These are phyloP conservation scores for Panus rudis DNA, from an alignment of 768 basidiomycete genomes.

Conservation along the genomic window DNA sequence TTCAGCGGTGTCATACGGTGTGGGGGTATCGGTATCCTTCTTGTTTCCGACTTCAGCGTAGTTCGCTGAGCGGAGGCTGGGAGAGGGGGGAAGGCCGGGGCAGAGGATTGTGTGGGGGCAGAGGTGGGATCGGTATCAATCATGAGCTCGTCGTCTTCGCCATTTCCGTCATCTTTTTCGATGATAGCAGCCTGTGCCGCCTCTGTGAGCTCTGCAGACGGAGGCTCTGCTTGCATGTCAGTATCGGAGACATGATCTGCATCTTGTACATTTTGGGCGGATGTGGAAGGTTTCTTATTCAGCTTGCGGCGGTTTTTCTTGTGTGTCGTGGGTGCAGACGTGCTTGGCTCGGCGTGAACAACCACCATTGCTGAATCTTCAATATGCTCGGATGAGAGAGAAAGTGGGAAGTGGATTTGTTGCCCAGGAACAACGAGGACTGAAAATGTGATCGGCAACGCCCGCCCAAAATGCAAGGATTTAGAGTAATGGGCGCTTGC, in stretches of 20 bases:
- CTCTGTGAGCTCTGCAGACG: background rate
- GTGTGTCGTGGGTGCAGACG: slow-evolving; percentile 23
- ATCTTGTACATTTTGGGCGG: background rate
- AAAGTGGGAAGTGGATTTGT: no score
- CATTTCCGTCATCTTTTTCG: slow-evolving; percentile 11
- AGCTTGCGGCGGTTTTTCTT: slow-evolving; percentile 42
- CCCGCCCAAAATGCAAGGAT: no score
- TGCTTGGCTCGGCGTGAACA: slow-evolving; percentile 27
- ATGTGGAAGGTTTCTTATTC: slow-evolving; percentile 32
- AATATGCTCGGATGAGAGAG: no score
- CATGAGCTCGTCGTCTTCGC: slow-evolving; percentile 55
- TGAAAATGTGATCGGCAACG: slow-evolving; percentile 7
- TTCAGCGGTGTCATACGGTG: slow-evolving; percentile 97
- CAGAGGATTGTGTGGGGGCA: slow-evolving; percentile 37
- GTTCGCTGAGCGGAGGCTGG: slow-evolving; percentile 49
- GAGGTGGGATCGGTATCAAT: slow-evolving; percentile 47
- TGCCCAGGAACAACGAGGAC: no score
- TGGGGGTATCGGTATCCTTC: slow-evolving; percentile 87
- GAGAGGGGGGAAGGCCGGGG: slow-evolving; percentile 66
- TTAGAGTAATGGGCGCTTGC: no score
- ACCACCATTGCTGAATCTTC: slow-evolving; percentile 32
- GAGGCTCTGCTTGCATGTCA: slow-evolving; percentile 11
- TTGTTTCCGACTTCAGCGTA: slow-evolving; percentile 71
- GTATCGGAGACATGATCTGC: slow-evolving; percentile 11
- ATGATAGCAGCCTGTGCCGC: background rate